A percentile compares a stretch with the other conserved stretches of the same genome.
Evolutionary conservation across 768 basidiomycete genomes (phyloP).

Genomic region (Dioszegia crocea): DNA sequence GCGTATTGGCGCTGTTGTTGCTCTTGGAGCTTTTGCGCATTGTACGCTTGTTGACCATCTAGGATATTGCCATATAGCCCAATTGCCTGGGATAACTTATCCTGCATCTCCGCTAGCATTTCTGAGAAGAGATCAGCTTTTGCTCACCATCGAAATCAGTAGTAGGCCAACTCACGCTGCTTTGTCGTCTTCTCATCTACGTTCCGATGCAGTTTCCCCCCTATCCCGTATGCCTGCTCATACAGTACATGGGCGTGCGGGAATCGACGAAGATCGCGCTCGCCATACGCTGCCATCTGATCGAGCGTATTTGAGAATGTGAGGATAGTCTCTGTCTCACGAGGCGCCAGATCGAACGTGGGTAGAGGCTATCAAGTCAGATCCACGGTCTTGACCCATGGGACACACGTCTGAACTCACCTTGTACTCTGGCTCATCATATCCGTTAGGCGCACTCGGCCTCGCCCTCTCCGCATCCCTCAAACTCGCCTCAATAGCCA

Average conservation of each 20-base stretch:
- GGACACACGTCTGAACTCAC: conserved; percentile 20
- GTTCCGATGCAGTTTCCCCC: conserved; percentile 77
- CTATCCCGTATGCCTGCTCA: conserved; percentile 70
- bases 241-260: conserved; percentile 80
- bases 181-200: conserved; percentile 79
- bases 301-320: conserved; percentile 89
- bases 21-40: conserved; percentile 37
- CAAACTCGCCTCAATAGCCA: conserved; percentile 92
- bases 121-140: conserved; percentile 54
- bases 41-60: conserved; percentile 64
- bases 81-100: conserved; percentile 85
- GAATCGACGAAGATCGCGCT: conserved; percentile 70
- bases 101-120: conserved; percentile 87
- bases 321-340: conserved; percentile 79
- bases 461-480: conserved; percentile 61
- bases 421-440: conserved; percentile 51
- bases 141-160: not conserved
- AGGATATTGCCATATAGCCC: conserved; percentile 83
- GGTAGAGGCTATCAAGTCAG: conserved; percentile 57
- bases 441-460: conserved; percentile 70
- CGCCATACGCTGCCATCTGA: conserved; percentile 72
- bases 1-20: conserved; percentile 37
- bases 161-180: conserved; percentile 62
- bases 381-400: not conserved
- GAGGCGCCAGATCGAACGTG: conserved; percentile 71